Base-by-base conservation (phyloP, 129 eudicot genomes). In the Flaveria robusta region DNA sequence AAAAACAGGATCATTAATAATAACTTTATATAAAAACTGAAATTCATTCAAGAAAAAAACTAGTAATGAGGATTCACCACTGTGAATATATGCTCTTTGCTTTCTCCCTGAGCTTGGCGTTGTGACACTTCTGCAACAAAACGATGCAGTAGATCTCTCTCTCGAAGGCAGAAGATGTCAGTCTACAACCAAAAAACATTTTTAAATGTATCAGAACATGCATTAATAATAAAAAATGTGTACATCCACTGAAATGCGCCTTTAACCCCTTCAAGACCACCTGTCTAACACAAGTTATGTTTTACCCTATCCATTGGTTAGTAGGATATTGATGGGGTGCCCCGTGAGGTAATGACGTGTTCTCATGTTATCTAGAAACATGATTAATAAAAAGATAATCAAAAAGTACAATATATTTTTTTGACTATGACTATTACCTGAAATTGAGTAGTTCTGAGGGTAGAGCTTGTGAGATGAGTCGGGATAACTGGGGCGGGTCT, bases 81-180 rank as follows among this genome's bases (percentile, higher is more conserved):
- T 50, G 77, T 59, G 83, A 87, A 93, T 51, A 89, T 87, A 68
- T 88, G 78, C 72, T 91, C 98, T 80, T 80, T 87, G 88, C 93
- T 88, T 82, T 82, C 83, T 46, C 97, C 97, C 72, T 78, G 88
- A 76, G 87, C 85, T 86, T 84, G 90, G 68, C 72, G 68, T 68
- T 80, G 81, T 4, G 96, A 87, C 60, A 93, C 89, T 88, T 93
- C 91, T 18, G 81, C 79, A 43, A 86, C 96, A 69, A 93, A 93
- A 49, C 90, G 97, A 31, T 79, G 80, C 66, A 93, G 77, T 42
- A 93, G 84, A 84, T 93, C 97, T 84, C 93, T 85, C 70, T 93
- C 98, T 70, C 98, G 83, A 68, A 93, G 60, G 84, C 88, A 84
- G 76, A 91, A 85, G 60, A 93, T 79, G 74, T 88, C 91, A 26